Evolutionary conservation across 2,329 filamentous ascomycete species (phyloP).

Genomic region (Fusarium newnesense): DNA sequence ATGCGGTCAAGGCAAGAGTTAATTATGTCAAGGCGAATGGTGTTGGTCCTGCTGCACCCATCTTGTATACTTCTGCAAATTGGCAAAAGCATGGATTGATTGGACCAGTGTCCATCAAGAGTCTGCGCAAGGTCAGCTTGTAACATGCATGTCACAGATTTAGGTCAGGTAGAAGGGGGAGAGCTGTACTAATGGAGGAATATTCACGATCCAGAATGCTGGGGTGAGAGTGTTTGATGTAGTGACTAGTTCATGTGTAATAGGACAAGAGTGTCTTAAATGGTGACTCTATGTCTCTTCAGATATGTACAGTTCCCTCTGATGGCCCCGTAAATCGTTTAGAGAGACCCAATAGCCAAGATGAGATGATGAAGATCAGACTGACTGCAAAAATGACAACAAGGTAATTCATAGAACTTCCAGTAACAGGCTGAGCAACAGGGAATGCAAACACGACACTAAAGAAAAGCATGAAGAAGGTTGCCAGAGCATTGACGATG

Average conservation of each 20-base stretch:
- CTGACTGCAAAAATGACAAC: neutral
- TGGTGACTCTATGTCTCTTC: no score
- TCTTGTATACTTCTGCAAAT: neutral
- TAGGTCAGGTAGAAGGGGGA: no score
- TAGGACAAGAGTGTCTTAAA: no score
- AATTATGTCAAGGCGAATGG: neutral
- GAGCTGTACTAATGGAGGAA: no score
- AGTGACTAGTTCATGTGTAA: no score
- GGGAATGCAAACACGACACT: neutral
- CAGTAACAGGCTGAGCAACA: neutral
- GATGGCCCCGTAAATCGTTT: neutral
- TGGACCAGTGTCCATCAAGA: neutral
- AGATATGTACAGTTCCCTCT: neutral
- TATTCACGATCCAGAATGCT: no score
- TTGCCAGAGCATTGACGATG: neutral
- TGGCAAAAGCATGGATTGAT: neutral
- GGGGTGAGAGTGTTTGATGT: no score
- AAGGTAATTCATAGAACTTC: neutral
- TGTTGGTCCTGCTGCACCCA: neutral
- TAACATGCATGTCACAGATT: fast-evolving
- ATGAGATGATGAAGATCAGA: neutral
- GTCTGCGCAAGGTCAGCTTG: neutral
- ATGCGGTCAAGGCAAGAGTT: neutral
- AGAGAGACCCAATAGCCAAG: neutral
- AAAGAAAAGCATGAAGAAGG: neutral